These are phyloP conservation scores for Lichtheimia ramosa DNA, from an alignment of 371 early-diverging fungal genomes.

Conservation along the genomic window DNA sequence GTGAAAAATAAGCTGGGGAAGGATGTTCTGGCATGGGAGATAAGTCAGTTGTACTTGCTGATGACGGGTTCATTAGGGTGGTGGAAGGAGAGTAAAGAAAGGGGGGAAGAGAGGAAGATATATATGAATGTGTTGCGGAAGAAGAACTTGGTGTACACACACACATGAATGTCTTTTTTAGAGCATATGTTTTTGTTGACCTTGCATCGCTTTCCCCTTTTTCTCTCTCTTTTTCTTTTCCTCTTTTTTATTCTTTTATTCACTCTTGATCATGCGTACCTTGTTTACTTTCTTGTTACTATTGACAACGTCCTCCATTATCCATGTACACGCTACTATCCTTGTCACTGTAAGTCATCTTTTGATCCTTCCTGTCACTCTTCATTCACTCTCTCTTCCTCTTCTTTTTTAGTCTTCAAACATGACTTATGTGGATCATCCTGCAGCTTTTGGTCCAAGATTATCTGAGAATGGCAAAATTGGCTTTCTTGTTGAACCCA, in stretches of 20 bases:
- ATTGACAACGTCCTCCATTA: not conserved
- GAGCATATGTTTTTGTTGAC: too few species aligned
- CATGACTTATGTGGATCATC: conserved; percentile 54
- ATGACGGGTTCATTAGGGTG: conserved; percentile 7
- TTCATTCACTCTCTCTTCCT: not conserved
- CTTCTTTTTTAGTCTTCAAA: conserved; percentile 48
- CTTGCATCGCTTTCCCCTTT: not conserved
- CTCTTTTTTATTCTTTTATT: conserved; percentile 9
- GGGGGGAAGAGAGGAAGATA: not conserved
- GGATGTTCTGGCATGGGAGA: conserved; percentile 15
- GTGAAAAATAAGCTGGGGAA: conserved; percentile 16
- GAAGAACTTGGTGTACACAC: not conserved
- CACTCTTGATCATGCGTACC: conserved; percentile 2
- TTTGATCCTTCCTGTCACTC: not conserved
- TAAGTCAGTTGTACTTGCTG: conserved; percentile 2
- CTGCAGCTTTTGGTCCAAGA: conserved; percentile 67
- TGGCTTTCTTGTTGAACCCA: conserved; percentile 49
- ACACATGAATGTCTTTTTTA: too few species aligned
- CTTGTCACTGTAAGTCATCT: conserved; percentile 22
- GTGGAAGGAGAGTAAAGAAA: not conserved
- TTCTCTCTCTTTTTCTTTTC: conserved; percentile 12
- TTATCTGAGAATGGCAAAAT: conserved; percentile 55
- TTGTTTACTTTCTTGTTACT: not conserved
- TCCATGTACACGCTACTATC: conserved; percentile 18
- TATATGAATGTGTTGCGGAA: too few species aligned